Evolutionary conservation across 2,329 filamentous ascomycete genomes (phyloP).

Genomic region (Colletotrichum camelliae): DNA sequence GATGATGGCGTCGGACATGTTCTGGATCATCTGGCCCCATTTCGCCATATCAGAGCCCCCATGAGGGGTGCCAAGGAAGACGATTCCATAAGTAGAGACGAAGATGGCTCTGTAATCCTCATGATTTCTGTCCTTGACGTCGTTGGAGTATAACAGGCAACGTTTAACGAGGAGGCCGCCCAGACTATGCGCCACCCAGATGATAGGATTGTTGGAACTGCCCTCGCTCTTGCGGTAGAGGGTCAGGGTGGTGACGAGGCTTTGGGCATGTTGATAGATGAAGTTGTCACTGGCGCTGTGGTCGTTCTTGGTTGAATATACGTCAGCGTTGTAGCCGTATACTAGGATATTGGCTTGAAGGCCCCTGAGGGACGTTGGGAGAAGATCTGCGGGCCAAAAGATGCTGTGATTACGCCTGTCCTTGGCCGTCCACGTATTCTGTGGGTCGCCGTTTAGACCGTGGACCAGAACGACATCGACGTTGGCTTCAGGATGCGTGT

Average conservation of each 20-base stretch:
- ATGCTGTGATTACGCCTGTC: constrained; percentile 45
- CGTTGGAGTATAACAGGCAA: constrained; percentile 70
- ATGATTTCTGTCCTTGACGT: constrained; percentile 61
- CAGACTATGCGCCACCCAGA: constrained; percentile 78
- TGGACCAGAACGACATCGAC: constrained; percentile 61
- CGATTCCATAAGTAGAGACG: constrained; percentile 76
- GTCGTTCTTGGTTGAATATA: constrained; percentile 51
- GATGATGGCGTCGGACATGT: constrained; percentile 68
- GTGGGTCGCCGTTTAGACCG: constrained; percentile 61
- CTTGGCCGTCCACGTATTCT: constrained; percentile 64
- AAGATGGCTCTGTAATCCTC: constrained; percentile 72
- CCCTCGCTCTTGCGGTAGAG: constrained; percentile 65
- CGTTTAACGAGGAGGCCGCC: constrained; percentile 77
- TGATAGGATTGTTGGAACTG: constrained; percentile 68
- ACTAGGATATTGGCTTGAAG: constrained; percentile 69
- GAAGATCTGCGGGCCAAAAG: constrained; percentile 74
- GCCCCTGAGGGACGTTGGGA: constrained; percentile 63
- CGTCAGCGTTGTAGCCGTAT: constrained; percentile 78
- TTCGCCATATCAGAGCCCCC: constrained; percentile 71
- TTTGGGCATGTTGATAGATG: constrained; percentile 75
- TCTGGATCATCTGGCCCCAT: constrained; percentile 72
- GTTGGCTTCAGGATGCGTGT: constrained; percentile 62
- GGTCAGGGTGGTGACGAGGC: constrained; percentile 66
- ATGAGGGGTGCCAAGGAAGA: constrained; percentile 81
- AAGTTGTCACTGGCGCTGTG: constrained; percentile 68